Evolutionary conservation across 2,329 filamentous ascomycete species (phyloP).

Genomic region (Xylariaceae sp.): DNA sequence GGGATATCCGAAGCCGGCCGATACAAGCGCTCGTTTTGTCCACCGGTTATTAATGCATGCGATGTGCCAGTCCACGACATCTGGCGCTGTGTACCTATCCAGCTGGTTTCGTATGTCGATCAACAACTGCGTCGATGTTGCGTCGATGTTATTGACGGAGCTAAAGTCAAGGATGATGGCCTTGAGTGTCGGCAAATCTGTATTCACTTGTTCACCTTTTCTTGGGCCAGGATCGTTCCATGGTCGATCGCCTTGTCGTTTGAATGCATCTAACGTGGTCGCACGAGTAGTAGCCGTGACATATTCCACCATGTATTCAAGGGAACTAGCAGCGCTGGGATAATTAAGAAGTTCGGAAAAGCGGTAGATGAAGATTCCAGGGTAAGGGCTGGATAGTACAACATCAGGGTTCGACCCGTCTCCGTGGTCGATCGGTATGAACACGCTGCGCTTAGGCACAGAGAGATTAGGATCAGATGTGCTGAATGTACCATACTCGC

Average conservation of each 20-base stretch:
- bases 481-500: constrained; percentile 57
- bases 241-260: constrained; percentile 71
- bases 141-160: constrained; percentile 89
- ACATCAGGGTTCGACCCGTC: constrained; percentile 89
- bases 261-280: constrained; percentile 67
- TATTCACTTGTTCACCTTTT: constrained; percentile 44
- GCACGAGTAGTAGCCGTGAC: constrained; percentile 72
- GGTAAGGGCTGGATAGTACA: constrained; percentile 76
- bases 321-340: constrained; percentile 84
- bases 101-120: constrained; percentile 95
- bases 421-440: constrained; percentile 80
- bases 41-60: constrained; percentile 91
- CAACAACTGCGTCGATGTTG: constrained; percentile 86
- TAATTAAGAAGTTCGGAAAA: constrained; percentile 97
- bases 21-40: constrained; percentile 86
- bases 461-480: constrained; percentile 33
- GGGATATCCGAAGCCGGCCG: constrained; percentile 86
- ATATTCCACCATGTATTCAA: constrained; percentile 71
- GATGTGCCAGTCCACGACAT: constrained; percentile 90
- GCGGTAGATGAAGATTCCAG: constrained; percentile 92
- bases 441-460: constrained; percentile 64
- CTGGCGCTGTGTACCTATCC: constrained; percentile 77
- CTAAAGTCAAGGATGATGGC: constrained; percentile 94
- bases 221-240: constrained; percentile 91
- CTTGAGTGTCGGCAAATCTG: constrained; percentile 66